Evolutionary conservation across 2,329 filamentous ascomycete genomes (phyloP).

Genomic region (Fusarium fujikuroi): DNA sequence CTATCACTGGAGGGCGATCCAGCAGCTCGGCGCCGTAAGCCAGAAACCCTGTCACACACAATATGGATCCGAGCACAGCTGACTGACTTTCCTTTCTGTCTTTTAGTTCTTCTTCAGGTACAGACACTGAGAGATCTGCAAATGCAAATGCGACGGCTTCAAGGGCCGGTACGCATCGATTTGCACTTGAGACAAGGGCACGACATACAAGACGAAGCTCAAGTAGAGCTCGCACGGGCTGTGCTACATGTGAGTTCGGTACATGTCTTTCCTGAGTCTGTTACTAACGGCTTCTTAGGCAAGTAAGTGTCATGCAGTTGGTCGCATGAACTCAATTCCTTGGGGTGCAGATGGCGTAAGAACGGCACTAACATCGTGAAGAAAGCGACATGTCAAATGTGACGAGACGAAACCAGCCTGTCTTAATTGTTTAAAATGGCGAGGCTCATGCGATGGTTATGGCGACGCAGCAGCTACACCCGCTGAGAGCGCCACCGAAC

Average conservation of each 20-base stretch:
- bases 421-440: conserved; percentile 55
- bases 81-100: neutral
- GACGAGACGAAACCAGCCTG: conserved; percentile 56
- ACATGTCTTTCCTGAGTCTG: neutral
- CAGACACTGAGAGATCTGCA: conserved; percentile 28
- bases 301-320: conserved; percentile 45
- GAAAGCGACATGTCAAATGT: conserved; percentile 57
- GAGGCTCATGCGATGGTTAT: conserved; percentile 54
- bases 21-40: conserved; percentile 42
- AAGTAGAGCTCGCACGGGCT: conserved; percentile 52
- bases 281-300: conserved; percentile 41
- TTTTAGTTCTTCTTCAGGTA: conserved; percentile 32
- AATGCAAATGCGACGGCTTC: conserved; percentile 30
- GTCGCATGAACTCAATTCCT: neutral
- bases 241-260: conserved; percentile 50
- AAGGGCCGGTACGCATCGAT: conserved; percentile 49
- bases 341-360: neutral
- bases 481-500: conserved; percentile 8
- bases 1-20: conserved; percentile 39
- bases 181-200: conserved; percentile 52
- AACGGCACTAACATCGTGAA: conserved; percentile 34
- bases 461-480: conserved; percentile 30
- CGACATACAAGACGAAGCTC: conserved; percentile 53
- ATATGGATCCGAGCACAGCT: conserved; percentile 18
- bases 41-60: conserved; percentile 17